These are phyloP conservation scores for Cadophora malorum DNA, from an alignment of 2,329 filamentous ascomycete species.

Conservation along the genomic window DNA sequence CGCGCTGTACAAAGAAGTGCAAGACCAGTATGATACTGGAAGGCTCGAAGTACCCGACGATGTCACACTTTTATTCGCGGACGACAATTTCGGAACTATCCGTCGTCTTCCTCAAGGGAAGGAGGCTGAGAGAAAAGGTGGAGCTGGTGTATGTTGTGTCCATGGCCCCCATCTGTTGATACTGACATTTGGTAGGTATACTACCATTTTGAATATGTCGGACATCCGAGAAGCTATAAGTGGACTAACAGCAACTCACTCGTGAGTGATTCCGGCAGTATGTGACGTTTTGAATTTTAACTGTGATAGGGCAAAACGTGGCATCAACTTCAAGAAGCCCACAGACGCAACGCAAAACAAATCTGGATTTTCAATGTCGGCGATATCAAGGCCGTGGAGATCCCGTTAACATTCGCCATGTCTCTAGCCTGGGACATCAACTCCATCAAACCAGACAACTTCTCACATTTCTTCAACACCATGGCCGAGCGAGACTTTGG, in stretches of 20 bases:
- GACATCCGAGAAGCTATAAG: constrained; percentile 55
- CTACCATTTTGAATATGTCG: constrained; percentile 62
- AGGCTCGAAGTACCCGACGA: constrained; percentile 66
- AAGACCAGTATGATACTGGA: constrained; percentile 71
- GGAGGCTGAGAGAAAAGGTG: constrained; percentile 62
- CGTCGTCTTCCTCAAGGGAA: constrained; percentile 62
- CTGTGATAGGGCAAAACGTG: constrained; percentile 59
- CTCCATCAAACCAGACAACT: constrained; percentile 58
- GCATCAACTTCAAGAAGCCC: constrained; percentile 66
- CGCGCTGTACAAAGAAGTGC: constrained; percentile 77
- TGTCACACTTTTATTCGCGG: constrained; percentile 70
- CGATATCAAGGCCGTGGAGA: constrained; percentile 63
- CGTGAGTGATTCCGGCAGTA: constrained; percentile 41
- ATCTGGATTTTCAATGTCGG: constrained; percentile 69
- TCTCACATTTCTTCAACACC: constrained; percentile 58
- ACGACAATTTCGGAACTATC: constrained; percentile 72
- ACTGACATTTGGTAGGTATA: constrained; percentile 53
- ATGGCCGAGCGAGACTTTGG: constrained; percentile 64
- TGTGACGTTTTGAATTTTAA: background rate
- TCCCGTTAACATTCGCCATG: constrained; percentile 69
- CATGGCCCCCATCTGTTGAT: constrained; percentile 46
- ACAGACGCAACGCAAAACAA: constrained; percentile 55
- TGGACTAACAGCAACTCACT: constrained; percentile 69
- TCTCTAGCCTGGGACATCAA: constrained; percentile 69
- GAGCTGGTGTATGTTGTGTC: constrained; percentile 57